These are phyloP conservation scores for Nakazawaea wyomingensis DNA, from an alignment of 805 yeast genomes.

Conservation along the genomic window DNA sequence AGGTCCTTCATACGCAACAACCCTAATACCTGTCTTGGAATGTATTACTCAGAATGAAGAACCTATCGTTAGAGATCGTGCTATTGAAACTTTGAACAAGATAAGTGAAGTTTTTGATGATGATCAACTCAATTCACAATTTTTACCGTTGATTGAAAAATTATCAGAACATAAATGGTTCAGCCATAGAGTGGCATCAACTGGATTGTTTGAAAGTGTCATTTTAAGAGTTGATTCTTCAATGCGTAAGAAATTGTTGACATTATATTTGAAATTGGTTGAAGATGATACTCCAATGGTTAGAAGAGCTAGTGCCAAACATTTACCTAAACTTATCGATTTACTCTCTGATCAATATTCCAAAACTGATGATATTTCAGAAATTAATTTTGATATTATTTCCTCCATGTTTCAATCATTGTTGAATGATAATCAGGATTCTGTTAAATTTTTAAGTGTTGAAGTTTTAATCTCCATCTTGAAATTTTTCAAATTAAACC, in stretches of 20 bases:
- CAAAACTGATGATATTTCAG: conserved; percentile 39
- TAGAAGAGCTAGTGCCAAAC: conserved; percentile 86
- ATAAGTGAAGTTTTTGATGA: conserved; percentile 59
- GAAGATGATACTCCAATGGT: conserved; percentile 98
- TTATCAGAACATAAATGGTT: conserved; percentile 93
- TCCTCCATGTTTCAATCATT: conserved; percentile 77
- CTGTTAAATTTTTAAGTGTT: conserved; percentile 85
- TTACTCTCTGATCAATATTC: conserved; percentile 32
- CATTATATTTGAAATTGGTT: conserved; percentile 63
- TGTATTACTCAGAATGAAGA: conserved; percentile 90
- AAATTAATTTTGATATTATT: conserved; percentile 70
- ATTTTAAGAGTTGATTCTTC: conserved; percentile 51
- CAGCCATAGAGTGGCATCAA: conserved; percentile 82
- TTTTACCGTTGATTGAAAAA: conserved; percentile 71
- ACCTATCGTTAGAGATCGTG: conserved; percentile 92
- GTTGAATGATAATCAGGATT: conserved; percentile 85
- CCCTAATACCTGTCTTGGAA: conserved; percentile 66
- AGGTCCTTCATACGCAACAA: conserved; percentile 60
- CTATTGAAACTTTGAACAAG: conserved; percentile 76
- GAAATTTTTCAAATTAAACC: conserved; percentile 53
- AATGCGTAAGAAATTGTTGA: conserved; percentile 56
- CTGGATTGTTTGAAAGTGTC: conserved; percentile 78
- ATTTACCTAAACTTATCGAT: conserved; percentile 71
- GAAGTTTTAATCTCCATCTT: conserved; percentile 84
- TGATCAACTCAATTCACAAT: conserved; percentile 59